Base-by-base conservation (phyloP, 2,329 filamentous ascomycete genomes). In the Sporothrix variecibatus region DNA sequence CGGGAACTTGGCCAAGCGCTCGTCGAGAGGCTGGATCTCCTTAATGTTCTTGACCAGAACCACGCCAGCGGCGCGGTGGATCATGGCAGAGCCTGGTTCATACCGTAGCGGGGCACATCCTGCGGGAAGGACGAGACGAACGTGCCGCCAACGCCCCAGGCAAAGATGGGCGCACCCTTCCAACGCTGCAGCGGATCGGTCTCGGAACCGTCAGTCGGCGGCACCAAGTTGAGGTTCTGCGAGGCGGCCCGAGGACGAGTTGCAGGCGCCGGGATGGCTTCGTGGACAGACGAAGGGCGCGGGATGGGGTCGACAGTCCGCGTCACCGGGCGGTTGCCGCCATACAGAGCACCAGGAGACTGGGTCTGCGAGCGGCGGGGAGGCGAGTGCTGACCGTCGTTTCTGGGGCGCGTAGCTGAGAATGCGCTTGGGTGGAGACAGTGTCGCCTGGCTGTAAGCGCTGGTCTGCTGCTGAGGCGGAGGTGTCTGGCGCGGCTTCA, bases 41-140 rank as follows among this genome's bases (percentile, higher is more conserved):
- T 92, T 96, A 76, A 93, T 87, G 77, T 89, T 92, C 76, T 90
- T 88, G n/a, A 95, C 85, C 78, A 91, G 94, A 31, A 98, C 89
- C 77, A 95, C 93, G 1, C 96, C 96, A 23, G 94, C 90, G 64
- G 89, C 93, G 67, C 94, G 91, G 79, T 96, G 91, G 76, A 98
- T 92, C 84, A 92, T 92, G 95, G 94, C 8, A 88, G 82, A 26
- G 88, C 86, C 77, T 92, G 90, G 69, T 91, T 93, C 77, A 93
- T 91, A 34, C 91, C 90, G 82, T 97, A 98, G 65, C 95, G 91
- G 17, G 95, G 95, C 46, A 96, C 89, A 77, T 95, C 92, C 80
- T 93, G 94, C 0, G 97, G 96, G 79, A 98, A 98, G 60, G 91
- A 94, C 0, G 93, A 94, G 2, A 97, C 87, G 12, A 98, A 85